Evolutionary conservation across 805 yeast species (phyloP).

Genomic region (Metschnikowia lochheadii): DNA sequence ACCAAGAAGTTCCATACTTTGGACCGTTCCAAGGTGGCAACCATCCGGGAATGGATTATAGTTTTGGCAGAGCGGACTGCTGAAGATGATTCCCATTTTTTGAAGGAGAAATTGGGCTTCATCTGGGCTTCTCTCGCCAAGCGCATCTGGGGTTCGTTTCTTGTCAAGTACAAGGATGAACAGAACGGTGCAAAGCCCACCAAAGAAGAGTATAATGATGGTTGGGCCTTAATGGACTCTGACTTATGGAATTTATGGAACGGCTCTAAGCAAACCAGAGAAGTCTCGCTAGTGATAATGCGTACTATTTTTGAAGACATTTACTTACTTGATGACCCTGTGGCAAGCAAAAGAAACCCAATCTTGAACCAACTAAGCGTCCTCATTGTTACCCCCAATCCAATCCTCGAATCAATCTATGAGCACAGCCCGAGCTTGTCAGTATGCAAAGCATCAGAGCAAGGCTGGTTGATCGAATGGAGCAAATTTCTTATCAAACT

Average conservation of each 20-base stretch:
- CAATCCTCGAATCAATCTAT: constrained; percentile 57
- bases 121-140: constrained; percentile 92
- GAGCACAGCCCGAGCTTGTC: constrained; percentile 61
- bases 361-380: constrained; percentile 78
- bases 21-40: constrained; percentile 51
- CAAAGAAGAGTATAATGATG: constrained; percentile 47
- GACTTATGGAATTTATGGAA: constrained; percentile 76
- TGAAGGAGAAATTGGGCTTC: constrained; percentile 84
- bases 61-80: constrained; percentile 64
- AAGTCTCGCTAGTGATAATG: constrained; percentile 70
- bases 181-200: constrained; percentile 26
- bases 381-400: constrained; percentile 72
- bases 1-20: constrained; percentile 52
- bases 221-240: constrained; percentile 88
- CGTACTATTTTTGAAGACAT: constrained; percentile 91
- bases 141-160: constrained; percentile 79
- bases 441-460: constrained; percentile 60
- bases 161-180: constrained; percentile 34
- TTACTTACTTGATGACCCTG: constrained; percentile 85
- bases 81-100: constrained; percentile 77
- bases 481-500: constrained; percentile 32
- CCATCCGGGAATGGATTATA: constrained; percentile 80
- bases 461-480: constrained; percentile 91
- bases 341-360: constrained; percentile 76
- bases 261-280: constrained; percentile 58